A percentile compares a stretch with the other conserved stretches of the same genome.
phyloP scores from a whole-genome alignment of 345 rosid species.

The Microcos paniculata region DNA sequence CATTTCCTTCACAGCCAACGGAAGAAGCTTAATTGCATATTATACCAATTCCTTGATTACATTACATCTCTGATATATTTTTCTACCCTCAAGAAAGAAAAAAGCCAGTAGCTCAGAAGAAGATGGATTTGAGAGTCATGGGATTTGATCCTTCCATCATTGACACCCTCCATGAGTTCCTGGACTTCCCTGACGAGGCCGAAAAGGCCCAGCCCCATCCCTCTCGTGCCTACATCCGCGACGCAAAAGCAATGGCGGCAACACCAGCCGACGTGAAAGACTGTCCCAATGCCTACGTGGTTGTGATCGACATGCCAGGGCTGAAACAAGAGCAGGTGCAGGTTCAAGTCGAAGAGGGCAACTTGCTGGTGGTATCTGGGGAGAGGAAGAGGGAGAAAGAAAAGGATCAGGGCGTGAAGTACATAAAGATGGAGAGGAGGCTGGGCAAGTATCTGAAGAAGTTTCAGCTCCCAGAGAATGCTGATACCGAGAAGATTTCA shows the following conservation, averaged over 20 bases:
- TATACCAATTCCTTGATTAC: neutral
- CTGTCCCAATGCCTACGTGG: neutral
- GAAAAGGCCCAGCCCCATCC: neutral
- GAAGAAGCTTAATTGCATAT: neutral
- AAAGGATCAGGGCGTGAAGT: conserved; percentile 57
- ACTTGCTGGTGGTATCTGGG: conserved; percentile 52
- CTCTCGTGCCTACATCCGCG: neutral
- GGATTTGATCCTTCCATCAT: neutral
- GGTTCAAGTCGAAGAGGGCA: conserved; percentile 66
- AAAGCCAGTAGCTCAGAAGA: neutral
- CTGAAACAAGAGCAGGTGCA: conserved; percentile 9
- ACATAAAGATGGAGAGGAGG: conserved; percentile 57
- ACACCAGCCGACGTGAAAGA: conserved; percentile 3
- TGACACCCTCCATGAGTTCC: neutral
- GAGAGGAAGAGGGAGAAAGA: conserved; percentile 72
- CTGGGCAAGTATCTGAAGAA: conserved; percentile 54
- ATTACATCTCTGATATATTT: neutral
- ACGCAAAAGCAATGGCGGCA: neutral
- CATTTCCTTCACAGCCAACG: neutral
- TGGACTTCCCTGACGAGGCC: neutral
- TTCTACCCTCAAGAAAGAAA: neutral
- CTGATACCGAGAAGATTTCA: conserved; percentile 37
- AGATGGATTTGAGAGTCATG: neutral
- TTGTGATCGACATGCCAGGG: conserved; percentile 14
- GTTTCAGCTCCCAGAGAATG: conserved; percentile 61